Evolutionary conservation across 768 basidiomycete genomes (phyloP), one percentile per base, ranked within the genome.

Genomic region (Phaffia tasmanica): DNA sequence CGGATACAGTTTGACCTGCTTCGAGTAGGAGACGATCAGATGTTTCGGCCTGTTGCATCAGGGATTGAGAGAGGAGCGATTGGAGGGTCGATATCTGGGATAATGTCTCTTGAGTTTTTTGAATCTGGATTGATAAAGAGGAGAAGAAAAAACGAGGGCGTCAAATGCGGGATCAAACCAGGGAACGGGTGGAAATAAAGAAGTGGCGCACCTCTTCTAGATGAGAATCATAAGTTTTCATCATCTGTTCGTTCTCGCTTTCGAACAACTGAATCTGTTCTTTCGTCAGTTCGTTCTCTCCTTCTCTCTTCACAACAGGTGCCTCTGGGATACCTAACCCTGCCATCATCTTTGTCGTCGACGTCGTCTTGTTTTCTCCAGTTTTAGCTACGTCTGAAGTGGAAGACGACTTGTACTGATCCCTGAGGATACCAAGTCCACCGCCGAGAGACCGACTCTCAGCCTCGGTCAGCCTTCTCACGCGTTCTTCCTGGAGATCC

Each of bases 21-120:
- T 99, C 94, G 71, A 95, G 91, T 74, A 90, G 95, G 68, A 99
- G 78, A 75, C 89, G 85, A 72, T 98, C 93, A 14, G 92, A 91
- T 71, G 92, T 77, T 78, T 93, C 93, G 2, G 87, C 87, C 80
- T 99, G 95, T 72, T 80, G 82, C 47, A 87, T 86, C 50, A 99
- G 81, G 74, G 97, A 91, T 18, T 83, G 80, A 59, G 95, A 84
- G 71, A 99, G 81, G 76, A 97, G 89, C 79, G 88, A 86, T 79
- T 99, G 95, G 65, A 99, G 78, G 51, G 87, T 82, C 72, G 88
- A 88, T 73, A 99, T 97, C 47, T 64, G 63, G 63, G 51, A 23
- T 7, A 64, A 56, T 14, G 63, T 64, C 42, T 64, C 35, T 29
- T 51, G 50, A 6, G 63, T 64, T 42, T 56, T 64, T 47, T 47